Evolutionary conservation across 2,329 filamentous ascomycete species (phyloP).

Genomic region (Colletotrichum lentis): DNA sequence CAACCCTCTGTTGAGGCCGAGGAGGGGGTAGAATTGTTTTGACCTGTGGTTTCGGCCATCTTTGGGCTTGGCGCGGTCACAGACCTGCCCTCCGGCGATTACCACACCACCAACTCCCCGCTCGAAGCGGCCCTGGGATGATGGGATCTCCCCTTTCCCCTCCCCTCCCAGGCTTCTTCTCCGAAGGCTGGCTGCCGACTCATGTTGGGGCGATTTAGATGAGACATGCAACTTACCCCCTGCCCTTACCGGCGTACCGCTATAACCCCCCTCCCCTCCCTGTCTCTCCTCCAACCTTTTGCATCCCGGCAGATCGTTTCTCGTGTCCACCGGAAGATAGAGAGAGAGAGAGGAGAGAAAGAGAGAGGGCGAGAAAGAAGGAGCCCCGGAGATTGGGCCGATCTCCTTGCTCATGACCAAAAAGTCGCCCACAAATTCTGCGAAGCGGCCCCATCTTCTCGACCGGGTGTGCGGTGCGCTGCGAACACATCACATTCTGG

Average conservation of each 20-base stretch:
- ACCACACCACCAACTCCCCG: not conserved
- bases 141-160: not conserved
- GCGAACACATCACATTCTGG: not conserved
- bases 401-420: not conserved
- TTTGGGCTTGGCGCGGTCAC: slow-evolving; percentile 26
- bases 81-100: slow-evolving; percentile 21
- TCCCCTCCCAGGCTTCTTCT: not conserved
- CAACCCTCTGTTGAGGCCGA: not conserved
- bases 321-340: not conserved
- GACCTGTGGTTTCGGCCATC: slow-evolving; percentile 26
- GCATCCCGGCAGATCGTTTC: slow-evolving; percentile 37
- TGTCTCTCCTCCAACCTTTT: slow-evolving; percentile 21
- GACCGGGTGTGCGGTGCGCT: not conserved
- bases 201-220: slow-evolving; percentile 25
- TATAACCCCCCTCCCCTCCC: not conserved
- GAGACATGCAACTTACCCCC: slow-evolving; percentile 27
- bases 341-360: not conserved
- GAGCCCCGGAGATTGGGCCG: slow-evolving; percentile 10
- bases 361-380: no score
- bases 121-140: not conserved
- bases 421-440: not conserved
- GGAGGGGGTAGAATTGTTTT: slow-evolving; percentile 21
- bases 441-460: not conserved
- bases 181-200: slow-evolving; percentile 18
- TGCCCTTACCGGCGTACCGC: not conserved